Base-by-base conservation (phyloP, 2,329 filamentous ascomycete species). In the Drechslerella coelobrocha region DNA sequence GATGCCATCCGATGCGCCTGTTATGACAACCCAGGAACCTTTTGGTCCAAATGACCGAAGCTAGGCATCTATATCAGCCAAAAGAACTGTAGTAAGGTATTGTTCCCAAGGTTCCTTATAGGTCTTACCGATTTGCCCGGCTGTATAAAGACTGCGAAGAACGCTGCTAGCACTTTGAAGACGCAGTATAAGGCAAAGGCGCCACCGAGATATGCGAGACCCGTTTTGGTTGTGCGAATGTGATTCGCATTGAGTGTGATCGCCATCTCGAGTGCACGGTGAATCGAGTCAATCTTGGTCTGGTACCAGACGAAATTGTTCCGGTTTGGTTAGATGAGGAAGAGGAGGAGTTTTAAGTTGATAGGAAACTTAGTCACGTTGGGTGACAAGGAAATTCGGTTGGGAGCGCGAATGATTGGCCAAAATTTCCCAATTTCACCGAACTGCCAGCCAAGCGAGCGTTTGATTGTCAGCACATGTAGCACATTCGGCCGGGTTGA, bases 1-100 rank as follows among this genome's bases (percentile, higher is more conserved):
- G 73, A 99, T 88, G 73, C 94, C 95, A 80, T 99, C 94, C 9
- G 92, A 97, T 55, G 93, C 94, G 73, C 94, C 94, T 24, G 94
- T 99, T 41, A 99, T 85, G 61, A 99, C 86, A 29, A 91, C 94
- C 92, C 93, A 99, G 66, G 89, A 92, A 72, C 93, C 93, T 77
- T 91, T 91, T 75, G 89, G 89, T 75, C 92, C 94, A 81, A 96
- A 97, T 75, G 89, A 91, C 76, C 88, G 88, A 66, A 99, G 87
- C 93, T 96, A 68, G 19, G 17, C 5, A 39, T 14, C 7, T 14
- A 10, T 39, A n/a, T 39, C 34, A 39, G 34, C 34, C 3, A 12
- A 26, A 29, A 14, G 41, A 59, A 47, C 9, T 17, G 21, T 19
- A 12, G 41, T 21, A 68, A 57, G 48, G 68, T 54, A 45, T 72